phyloP scores from a whole-genome alignment of 257 asterid species.

The Plectranthus barbatus region DNA sequence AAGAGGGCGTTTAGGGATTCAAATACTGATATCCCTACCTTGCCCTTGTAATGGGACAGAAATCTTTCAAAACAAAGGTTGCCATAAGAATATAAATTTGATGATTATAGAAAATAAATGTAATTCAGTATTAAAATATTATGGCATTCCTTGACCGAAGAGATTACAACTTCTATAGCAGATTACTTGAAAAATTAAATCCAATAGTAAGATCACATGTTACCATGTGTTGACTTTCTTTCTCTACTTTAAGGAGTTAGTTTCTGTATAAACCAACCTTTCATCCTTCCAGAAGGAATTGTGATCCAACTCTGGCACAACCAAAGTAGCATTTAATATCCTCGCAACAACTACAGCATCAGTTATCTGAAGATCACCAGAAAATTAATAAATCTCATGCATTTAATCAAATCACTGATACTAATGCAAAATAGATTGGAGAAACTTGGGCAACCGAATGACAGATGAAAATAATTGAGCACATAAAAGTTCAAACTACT shows the following conservation, averaged over 20 bases:
- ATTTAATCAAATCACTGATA: slow-evolving; percentile 9
- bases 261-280: slow-evolving; percentile 49
- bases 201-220: slow-evolving; percentile 1
- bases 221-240: slow-evolving; percentile 6
- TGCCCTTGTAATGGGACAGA: not conserved
- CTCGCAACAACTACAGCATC: slow-evolving; percentile 99
- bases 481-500: not conserved
- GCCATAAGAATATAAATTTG: not conserved
- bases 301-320: slow-evolving; percentile 94
- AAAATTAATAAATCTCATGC: slow-evolving; percentile 9
- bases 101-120: slow-evolving; percentile 6
- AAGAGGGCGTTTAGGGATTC: not conserved
- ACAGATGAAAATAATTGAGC: not conserved
- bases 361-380: slow-evolving; percentile 61
- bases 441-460: slow-evolving; percentile 5
- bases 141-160: not conserved
- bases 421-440: not conserved
- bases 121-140: slow-evolving; percentile 3
- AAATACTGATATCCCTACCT: not conserved
- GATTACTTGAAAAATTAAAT: not conserved
- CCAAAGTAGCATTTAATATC: slow-evolving; percentile 90
- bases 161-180: not conserved
- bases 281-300: slow-evolving; percentile 96
- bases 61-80: not conserved
- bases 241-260: slow-evolving; percentile 4